phyloP scores from a whole-genome alignment of 805 yeast species.

The Saccharomycopsis malanga region DNA sequence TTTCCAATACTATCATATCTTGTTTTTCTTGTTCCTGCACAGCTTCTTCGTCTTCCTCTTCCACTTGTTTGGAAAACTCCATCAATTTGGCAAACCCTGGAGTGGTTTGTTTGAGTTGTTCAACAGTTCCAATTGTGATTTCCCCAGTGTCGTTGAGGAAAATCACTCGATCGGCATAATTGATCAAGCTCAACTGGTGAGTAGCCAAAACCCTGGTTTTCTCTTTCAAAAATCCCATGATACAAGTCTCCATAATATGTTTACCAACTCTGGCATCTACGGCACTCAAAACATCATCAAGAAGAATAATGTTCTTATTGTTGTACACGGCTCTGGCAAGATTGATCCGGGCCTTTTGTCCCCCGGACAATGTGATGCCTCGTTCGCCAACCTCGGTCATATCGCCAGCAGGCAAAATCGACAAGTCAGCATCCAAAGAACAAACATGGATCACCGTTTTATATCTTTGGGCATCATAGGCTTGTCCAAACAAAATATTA shows the following conservation, averaged over 20 bases:
- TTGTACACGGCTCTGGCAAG: conserved; percentile 66
- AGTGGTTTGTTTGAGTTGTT: conserved; percentile 36
- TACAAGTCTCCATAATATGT: conserved; percentile 55
- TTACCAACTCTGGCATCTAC: conserved; percentile 72
- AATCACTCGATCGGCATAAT: conserved; percentile 54
- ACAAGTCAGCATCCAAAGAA: conserved; percentile 51
- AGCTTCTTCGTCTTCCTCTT: conserved; percentile 28
- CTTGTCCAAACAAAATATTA: conserved; percentile 53
- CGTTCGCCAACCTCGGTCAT: conserved; percentile 66
- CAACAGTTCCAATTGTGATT: conserved; percentile 43
- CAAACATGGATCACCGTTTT: conserved; percentile 50
- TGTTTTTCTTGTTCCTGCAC: conserved; percentile 11
- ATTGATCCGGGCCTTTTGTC: conserved; percentile 65
- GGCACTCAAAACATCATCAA: conserved; percentile 69
- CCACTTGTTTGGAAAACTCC: conserved; percentile 29
- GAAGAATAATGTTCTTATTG: conserved; percentile 47
- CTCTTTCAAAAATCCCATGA: conserved; percentile 42
- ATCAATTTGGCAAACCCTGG: conserved; percentile 39
- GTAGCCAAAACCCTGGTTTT: conserved; percentile 67
- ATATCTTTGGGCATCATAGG: conserved; percentile 42
- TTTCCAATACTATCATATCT: neutral
- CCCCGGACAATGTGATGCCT: conserved; percentile 70
- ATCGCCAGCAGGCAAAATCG: conserved; percentile 59
- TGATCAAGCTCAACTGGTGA: conserved; percentile 61
- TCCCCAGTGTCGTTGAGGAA: conserved; percentile 49